Percentiles rank a stretch among this genome's conserved stretches.
phyloP scores from a whole-genome alignment of 2,329 filamentous ascomycete genomes.

The Thelonectria olida region DNA sequence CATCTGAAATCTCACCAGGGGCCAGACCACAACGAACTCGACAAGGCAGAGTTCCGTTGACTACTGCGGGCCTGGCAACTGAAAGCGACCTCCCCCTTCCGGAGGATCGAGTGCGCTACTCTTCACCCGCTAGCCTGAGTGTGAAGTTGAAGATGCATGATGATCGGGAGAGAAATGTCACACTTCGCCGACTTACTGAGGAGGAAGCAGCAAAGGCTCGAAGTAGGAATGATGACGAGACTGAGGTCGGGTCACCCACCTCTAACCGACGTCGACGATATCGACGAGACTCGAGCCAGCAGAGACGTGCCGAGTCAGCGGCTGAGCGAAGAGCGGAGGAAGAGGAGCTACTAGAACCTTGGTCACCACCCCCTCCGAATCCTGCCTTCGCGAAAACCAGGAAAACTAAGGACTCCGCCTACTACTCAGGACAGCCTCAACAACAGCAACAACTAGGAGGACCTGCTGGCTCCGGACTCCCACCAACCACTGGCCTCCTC shows the following conservation, averaged over 20 bases:
- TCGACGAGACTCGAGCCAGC: constrained; percentile 61
- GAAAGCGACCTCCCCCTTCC: constrained; percentile 51
- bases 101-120: constrained; percentile 49
- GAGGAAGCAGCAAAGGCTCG: constrained; percentile 61
- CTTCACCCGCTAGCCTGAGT: constrained; percentile 57
- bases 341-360: constrained; percentile 50
- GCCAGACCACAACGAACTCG: constrained; percentile 54
- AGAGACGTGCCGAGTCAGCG: constrained; percentile 53
- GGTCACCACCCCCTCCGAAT: constrained; percentile 67
- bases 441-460: constrained; percentile 57
- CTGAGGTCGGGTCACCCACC: constrained; percentile 63
- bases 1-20: constrained; percentile 42
- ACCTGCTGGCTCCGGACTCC: constrained; percentile 38
- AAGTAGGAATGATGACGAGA: constrained; percentile 60
- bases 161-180: constrained; percentile 69
- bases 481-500: background rate
- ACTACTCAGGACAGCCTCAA: constrained; percentile 63
- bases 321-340: constrained; percentile 57
- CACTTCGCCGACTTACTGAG: constrained; percentile 68
- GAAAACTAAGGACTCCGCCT: constrained; percentile 67
- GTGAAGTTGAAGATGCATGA: constrained; percentile 70
- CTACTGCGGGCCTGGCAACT: constrained; percentile 55
- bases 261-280: constrained; percentile 57
- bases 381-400: constrained; percentile 64
- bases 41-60: constrained; percentile 54